A percentile compares a stretch with the other conserved stretches of the same genome.
These are phyloP conservation scores for Hordeum pubiflorum DNA, from an alignment of 202 grass and related monocot species.

Conservation along the genomic window DNA sequence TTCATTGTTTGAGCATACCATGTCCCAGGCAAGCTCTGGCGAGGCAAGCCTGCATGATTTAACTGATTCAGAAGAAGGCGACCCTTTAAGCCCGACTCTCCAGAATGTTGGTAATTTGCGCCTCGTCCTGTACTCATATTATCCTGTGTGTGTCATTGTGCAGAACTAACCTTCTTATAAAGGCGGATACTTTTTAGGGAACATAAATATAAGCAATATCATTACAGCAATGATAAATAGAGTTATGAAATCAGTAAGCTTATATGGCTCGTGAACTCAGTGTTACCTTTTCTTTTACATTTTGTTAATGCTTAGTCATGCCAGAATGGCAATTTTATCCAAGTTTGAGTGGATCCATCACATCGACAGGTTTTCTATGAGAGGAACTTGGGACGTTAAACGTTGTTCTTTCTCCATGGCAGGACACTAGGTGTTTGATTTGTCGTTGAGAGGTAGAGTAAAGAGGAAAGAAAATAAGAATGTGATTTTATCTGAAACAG, in stretches of 20 bases:
- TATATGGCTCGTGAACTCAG: not conserved
- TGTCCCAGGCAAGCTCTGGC: constrained; percentile 3
- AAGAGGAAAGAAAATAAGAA: not conserved
- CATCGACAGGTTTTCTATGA: not conserved
- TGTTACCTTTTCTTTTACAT: not conserved
- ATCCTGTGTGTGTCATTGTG: not conserved
- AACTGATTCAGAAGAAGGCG: constrained; percentile 20
- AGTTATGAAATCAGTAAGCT: not conserved
- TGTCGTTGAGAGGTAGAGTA: not conserved
- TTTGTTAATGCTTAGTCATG: not conserved
- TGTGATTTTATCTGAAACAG: not conserved
- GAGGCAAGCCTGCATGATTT: constrained; percentile 8
- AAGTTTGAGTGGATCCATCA: not conserved
- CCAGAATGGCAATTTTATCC: not conserved
- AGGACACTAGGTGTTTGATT: not conserved
- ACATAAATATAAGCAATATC: constrained; percentile 6
- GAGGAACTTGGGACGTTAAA: not conserved
- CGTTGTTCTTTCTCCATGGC: constrained; percentile 2
- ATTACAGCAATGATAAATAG: not conserved
- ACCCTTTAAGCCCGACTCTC: not conserved
- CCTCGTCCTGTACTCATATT: not conserved
- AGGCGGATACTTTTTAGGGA: not conserved
- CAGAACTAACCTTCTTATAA: not conserved
- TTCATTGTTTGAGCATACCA: constrained; percentile 7
- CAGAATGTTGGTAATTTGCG: constrained; percentile 24